Evolutionary conservation across 2,329 filamentous ascomycete species (phyloP).

Genomic region (Monosporascus sp.): DNA sequence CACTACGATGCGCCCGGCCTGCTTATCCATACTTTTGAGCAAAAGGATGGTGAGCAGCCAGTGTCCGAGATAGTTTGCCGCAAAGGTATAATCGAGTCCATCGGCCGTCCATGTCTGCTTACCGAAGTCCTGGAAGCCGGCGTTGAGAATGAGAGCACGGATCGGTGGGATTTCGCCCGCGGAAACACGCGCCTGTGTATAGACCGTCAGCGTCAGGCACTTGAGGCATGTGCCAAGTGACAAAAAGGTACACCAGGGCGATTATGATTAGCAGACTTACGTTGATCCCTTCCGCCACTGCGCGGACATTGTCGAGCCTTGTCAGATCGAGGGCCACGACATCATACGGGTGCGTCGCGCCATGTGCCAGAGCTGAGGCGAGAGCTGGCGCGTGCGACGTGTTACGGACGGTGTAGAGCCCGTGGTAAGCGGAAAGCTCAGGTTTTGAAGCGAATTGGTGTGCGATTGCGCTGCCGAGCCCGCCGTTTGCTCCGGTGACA

Average conservation of each 20-base stretch:
- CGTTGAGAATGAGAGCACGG: slow-evolving; percentile 32
- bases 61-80: slow-evolving; percentile 21
- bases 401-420: slow-evolving; percentile 9
- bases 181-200: slow-evolving; percentile 2
- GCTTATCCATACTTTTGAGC: slow-evolving; percentile 18
- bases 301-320: slow-evolving; percentile 7
- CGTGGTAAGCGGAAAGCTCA: slow-evolving; percentile 3
- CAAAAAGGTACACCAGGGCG: too few relatives aligned
- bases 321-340: slow-evolving; percentile 8
- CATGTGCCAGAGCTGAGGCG: background rate
- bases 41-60: slow-evolving; percentile 19
- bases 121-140: slow-evolving; percentile 19
- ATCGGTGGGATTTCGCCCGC: slow-evolving; percentile 30
- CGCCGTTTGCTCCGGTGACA: too few relatives aligned
- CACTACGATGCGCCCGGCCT: slow-evolving; percentile 13
- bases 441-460: background rate
- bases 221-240: too few relatives aligned
- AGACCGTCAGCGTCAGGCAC: too few relatives aligned
- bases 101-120: slow-evolving; percentile 13
- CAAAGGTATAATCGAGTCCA: slow-evolving; percentile 19
- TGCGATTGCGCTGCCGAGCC: slow-evolving; percentile 3
- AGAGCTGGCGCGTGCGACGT: background rate
- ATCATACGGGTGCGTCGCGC: slow-evolving; percentile 4
- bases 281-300: slow-evolving; percentile 5
- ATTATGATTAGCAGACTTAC: too few relatives aligned